A percentile compares a stretch with the other conserved stretches of the same genome.
Evolutionary conservation across 768 basidiomycete species (phyloP).

Genomic region (Artomyces pyxidatus): DNA sequence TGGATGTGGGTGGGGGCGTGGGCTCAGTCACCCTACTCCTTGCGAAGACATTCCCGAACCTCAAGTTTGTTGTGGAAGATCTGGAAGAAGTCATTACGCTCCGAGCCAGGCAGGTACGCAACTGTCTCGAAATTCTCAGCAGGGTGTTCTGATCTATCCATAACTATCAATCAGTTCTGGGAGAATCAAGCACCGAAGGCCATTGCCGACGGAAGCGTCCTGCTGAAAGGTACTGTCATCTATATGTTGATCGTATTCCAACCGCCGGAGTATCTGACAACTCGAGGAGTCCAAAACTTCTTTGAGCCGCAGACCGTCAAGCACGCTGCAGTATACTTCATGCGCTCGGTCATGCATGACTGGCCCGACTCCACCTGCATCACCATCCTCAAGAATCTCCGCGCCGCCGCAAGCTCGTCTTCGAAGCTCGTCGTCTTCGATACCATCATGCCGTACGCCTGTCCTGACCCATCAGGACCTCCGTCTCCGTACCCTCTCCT

Average conservation of each 20-base stretch:
- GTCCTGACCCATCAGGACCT: neutral
- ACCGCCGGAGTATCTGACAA: neutral
- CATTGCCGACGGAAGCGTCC: neutral
- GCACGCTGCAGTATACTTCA: constrained; percentile 18
- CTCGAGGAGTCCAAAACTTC: constrained; percentile 5
- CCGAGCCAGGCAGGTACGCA: neutral
- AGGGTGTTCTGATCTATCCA: too few species aligned
- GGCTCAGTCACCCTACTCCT: constrained; percentile 30
- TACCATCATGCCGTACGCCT: constrained; percentile 11
- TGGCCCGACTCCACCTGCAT: constrained; percentile 13
- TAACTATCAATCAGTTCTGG: too few species aligned
- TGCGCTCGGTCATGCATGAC: constrained; percentile 19
- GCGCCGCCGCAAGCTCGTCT: constrained; percentile 13
- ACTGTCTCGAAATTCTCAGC: neutral
- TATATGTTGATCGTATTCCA: too few species aligned
- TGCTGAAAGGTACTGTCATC: constrained; percentile 2
- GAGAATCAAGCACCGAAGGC: neutral
- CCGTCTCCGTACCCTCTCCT: constrained; percentile 9
- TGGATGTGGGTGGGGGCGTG: constrained; percentile 34
- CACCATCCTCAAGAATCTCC: constrained; percentile 16
- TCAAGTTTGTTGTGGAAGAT: constrained; percentile 31
- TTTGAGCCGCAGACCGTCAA: constrained; percentile 16
- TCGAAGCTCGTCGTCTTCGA: constrained; percentile 20
- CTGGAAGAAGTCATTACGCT: constrained; percentile 1
- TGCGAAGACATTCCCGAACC: constrained; percentile 25